Base-by-base conservation (phyloP, 108 stramenopile species). In the Nannochloropsis gaditana region DNA sequence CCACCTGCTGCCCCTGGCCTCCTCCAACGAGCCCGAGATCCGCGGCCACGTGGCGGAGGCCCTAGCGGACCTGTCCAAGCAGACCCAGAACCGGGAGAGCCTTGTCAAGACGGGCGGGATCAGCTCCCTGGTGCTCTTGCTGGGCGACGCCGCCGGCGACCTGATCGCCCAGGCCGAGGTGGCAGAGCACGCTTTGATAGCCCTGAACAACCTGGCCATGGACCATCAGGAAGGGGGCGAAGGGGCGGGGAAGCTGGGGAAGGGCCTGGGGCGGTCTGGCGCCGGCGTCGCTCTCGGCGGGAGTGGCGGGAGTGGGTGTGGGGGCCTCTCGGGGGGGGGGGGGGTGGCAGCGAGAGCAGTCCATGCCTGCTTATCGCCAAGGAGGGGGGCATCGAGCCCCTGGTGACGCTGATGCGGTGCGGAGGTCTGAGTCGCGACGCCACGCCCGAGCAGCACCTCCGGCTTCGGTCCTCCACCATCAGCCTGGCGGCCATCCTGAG, bases 121-220 rank as follows among this genome's bases (percentile, higher is more conserved):
- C 6, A n/a, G 19, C 2, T 73, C 59, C 59, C n/a, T 73, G 59
- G 59, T 73, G 19, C n/a, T 73, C 19, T 73, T 73, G 6, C n/a
- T 73, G 59, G 59, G 59, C 19, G 59, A 73, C n/a, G 59, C 59
- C 15, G 59, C 59, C 19, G 59, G 59, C 6, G 59, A 73, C 4
- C 59, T 73, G 59, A 73, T n/a, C n/a, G 59, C 59, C n/a, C 59
- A 73, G n/a, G 59, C 59, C 3, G 59, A 73, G 59, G 59, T 73
- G 59, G 59, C 59, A 2, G 59, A 73, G 59, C 59, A 73, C n/a
- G 59, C 59, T n/a, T 73, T 73, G 59, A 73, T n/a, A n/a, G 59
- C 59, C n/a, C 6, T 73, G 59, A 73, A 73, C n/a, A 3, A 73
- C 6, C 59, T 73, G 15, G 59, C 59, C 19, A 73, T 73, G 59